Evolutionary conservation across 352 stramenopile genomes (phyloP), one percentile per base, ranked within the genome.

Genomic region (Pythium pyrilobum): DNA sequence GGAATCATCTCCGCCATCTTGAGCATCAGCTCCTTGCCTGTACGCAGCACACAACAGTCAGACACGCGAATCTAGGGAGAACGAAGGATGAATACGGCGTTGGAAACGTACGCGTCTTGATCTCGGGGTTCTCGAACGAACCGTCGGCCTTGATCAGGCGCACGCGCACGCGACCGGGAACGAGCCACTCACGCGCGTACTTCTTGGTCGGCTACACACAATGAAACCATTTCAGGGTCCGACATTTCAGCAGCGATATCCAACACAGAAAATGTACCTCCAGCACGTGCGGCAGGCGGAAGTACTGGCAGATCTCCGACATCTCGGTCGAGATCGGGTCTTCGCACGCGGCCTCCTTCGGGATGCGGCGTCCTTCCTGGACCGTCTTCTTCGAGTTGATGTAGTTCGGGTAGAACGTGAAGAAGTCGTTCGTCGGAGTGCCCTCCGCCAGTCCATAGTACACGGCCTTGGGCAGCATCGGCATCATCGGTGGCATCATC

Each of bases 1-100:
- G 85, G 85, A 46, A 93, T 89, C 8, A 93, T 66, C 58, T 93
- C 82, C 6, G 73, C 82, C 81, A 95, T 93, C 68, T 93, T 91
- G 53, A 89, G 37, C 82, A 95, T 91, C 33, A 92, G 53, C 10
- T 70, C 59, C 64, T 89, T 92, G 47, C 60, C 50, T 56, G 36
- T 46, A 25, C 23, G 6, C 4, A 27, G 11, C 11, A 33, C 3
- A 47, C 7, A 20, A 33, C 4, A 47, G 31, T 15, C 8, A 47
- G 3, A 31, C 11, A 18, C 24, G 10, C 28, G 13, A 47, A 24
- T 20, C 24, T 12, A 34, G 3, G 24, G 16, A 8, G 13, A 24
- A 43, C 3, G 4, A 43, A 43, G n/a, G n/a, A n/a, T 36, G 40
- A 5, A 16, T n/a, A 31, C 24, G 8, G 23, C 10, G 43, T 38